phyloP scores from a whole-genome alignment of 2,329 filamentous ascomycete genomes.

The Claviceps sp. region DNA sequence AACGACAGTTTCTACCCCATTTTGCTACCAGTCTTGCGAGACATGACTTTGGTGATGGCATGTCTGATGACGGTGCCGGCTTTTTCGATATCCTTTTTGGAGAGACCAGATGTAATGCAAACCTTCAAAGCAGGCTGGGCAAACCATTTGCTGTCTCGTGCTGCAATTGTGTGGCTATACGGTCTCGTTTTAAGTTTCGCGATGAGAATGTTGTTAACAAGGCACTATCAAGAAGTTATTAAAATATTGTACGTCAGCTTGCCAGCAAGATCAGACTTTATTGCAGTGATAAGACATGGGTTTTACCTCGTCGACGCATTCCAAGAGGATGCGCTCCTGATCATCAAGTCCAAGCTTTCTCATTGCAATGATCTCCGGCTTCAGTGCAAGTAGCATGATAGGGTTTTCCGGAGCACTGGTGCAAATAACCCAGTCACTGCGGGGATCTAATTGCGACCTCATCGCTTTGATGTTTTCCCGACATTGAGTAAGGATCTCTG shows the following conservation, averaged over 20 bases:
- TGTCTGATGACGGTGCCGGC: constrained; percentile 78
- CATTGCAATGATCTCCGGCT: constrained; percentile 64
- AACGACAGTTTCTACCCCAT: constrained; percentile 2
- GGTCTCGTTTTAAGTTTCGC: constrained; percentile 74
- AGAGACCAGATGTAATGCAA: constrained; percentile 74
- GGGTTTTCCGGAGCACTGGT: constrained; percentile 77
- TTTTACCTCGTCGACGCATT: constrained; percentile 89
- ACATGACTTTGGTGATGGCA: constrained; percentile 87
- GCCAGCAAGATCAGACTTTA: not conserved
- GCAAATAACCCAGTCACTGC: constrained; percentile 84
- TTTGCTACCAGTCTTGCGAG: constrained; percentile 39
- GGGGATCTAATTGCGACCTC: constrained; percentile 75
- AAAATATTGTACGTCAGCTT: not conserved
- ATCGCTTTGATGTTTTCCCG: constrained; percentile 80
- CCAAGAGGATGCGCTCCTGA: constrained; percentile 73
- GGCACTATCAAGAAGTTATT: constrained; percentile 37
- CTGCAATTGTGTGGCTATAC: constrained; percentile 45
- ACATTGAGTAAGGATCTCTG: constrained; percentile 64
- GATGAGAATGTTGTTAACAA: constrained; percentile 81
- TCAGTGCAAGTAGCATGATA: constrained; percentile 69
- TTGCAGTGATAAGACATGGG: not conserved
- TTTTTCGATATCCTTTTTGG: constrained; percentile 93
- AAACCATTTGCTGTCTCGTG: constrained; percentile 56
- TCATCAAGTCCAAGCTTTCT: constrained; percentile 58
- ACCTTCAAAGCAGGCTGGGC: constrained; percentile 78